A percentile compares a stretch with the other conserved stretches of the same genome.
Conservation (phyloP, 495 filamentous ascomycete genomes). For the Hyaloscypha variabilis region DNA sequence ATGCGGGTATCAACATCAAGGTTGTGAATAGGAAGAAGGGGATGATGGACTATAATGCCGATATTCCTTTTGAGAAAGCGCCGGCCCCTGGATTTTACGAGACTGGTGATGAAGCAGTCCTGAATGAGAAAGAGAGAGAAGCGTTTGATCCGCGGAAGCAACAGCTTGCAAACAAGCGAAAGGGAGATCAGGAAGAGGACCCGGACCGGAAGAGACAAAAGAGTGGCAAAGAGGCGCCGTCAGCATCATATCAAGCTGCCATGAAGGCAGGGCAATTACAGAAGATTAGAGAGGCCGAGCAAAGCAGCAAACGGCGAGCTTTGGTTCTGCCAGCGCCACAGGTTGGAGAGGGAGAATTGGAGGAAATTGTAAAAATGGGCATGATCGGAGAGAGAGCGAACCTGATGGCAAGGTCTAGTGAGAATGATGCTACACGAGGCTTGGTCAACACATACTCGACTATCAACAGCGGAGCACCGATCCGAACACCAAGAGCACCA, state of each 20-base stretch:
- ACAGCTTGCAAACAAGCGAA: conserved; percentile 93
- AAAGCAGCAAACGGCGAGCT: conserved; percentile 85
- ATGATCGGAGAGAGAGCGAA: conserved; percentile 91
- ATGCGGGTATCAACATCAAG: conserved; percentile 98
- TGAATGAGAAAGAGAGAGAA: conserved; percentile 86
- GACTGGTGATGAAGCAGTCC: conserved; percentile 74
- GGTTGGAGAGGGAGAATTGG: conserved; percentile 88
- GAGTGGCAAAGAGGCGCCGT: conserved; percentile 75
- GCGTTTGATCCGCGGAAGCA: conserved; percentile 94
- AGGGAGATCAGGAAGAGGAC: conserved; percentile 85
- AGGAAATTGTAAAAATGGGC: conserved; percentile 99
- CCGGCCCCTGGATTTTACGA: conserved; percentile 92
- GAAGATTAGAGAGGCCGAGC: conserved; percentile 93
- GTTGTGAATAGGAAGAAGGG: conserved; percentile 89
- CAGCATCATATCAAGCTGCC: conserved; percentile 82
- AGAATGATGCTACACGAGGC: conserved; percentile 83
- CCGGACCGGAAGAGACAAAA: conserved; percentile 83
- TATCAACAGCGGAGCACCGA: conserved; percentile 82
- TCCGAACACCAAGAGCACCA: conserved; percentile 86
- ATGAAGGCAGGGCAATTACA: conserved; percentile 94
- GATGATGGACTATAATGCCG: conserved; percentile 99
- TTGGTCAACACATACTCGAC: conserved; percentile 82
- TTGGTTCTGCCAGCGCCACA: conserved; percentile 85
- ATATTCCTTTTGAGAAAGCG: conserved; percentile 95
- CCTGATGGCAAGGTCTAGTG: conserved; percentile 70